Evolutionary conservation across 2,329 filamentous ascomycete species (phyloP).

Genomic region (Claviceps arundinis): DNA sequence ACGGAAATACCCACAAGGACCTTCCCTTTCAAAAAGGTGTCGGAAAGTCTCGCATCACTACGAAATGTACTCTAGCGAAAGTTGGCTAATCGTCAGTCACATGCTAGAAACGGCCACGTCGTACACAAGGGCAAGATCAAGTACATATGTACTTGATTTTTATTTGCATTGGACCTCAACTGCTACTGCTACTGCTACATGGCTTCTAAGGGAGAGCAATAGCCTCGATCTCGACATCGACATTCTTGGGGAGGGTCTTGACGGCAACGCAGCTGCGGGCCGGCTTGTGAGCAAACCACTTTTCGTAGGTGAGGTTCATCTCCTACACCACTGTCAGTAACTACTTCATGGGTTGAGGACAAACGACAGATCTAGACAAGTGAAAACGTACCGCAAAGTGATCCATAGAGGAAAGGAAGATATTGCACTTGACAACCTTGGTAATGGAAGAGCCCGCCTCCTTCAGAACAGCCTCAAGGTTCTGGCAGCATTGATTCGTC

Average conservation of each 20-base stretch:
- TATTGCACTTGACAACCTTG: constrained; percentile 80
- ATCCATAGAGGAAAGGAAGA: constrained; percentile 86
- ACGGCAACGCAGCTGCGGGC: constrained; percentile 84
- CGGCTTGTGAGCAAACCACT: constrained; percentile 73
- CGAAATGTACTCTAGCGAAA: background rate
- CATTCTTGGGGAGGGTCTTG: constrained; percentile 74
- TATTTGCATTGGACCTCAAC: background rate
- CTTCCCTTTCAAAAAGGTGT: too few species aligned
- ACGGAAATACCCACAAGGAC: too few species aligned
- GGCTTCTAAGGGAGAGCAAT: constrained; percentile 51
- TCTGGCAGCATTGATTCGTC: constrained; percentile 53
- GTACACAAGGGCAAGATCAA: background rate
- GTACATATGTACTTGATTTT: background rate
- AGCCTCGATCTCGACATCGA: constrained; percentile 82
- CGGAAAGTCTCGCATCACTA: too few species aligned
- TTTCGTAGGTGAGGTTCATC: constrained; percentile 78
- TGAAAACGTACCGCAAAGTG: constrained; percentile 53
- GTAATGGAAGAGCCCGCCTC: constrained; percentile 66
- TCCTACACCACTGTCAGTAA: constrained; percentile 24
- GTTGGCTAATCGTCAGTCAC: background rate
- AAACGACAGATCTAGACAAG: background rate
- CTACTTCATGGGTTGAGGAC: too few species aligned
- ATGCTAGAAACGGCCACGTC: background rate
- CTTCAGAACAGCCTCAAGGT: constrained; percentile 70
- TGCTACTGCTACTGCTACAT: background rate